A percentile compares a stretch with the other conserved stretches of the same genome.
phyloP scores from a whole-genome alignment of 495 filamentous ascomycete species.

The Talaromyces nanjingensis region DNA sequence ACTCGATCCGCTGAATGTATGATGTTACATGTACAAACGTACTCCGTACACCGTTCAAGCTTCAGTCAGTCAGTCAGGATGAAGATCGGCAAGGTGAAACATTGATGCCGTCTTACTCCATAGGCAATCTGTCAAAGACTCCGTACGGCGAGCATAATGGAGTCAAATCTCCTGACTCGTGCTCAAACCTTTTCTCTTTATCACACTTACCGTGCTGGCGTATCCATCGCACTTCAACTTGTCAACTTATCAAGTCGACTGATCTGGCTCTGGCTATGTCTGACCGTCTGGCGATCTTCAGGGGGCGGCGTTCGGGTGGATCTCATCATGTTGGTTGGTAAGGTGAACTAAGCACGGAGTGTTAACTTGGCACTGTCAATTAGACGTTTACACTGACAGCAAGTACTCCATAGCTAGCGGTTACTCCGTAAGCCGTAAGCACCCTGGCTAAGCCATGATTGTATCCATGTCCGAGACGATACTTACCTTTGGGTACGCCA shows the following conservation, averaged over 20 bases:
- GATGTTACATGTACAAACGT: neutral
- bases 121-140: neutral
- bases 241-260: neutral
- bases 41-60: neutral
- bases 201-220: neutral
- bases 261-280: neutral
- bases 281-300: neutral
- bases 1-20: neutral
- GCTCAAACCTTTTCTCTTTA: neutral
- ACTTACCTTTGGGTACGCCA: neutral
- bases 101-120: neutral
- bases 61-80: neutral
- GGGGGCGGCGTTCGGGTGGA: neutral
- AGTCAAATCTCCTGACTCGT: neutral
- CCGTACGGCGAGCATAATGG: neutral
- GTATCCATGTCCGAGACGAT: neutral
- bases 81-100: neutral
- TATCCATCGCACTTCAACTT: neutral
- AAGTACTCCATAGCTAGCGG: neutral
- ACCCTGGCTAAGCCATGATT: neutral
- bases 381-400: neutral
- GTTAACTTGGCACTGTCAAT: neutral
- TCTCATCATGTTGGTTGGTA: neutral
- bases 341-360: neutral
- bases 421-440: neutral